phyloP scores from a whole-genome alignment of 1,284 basidiomycete genomes.

The Agroathelia rolfsii region DNA sequence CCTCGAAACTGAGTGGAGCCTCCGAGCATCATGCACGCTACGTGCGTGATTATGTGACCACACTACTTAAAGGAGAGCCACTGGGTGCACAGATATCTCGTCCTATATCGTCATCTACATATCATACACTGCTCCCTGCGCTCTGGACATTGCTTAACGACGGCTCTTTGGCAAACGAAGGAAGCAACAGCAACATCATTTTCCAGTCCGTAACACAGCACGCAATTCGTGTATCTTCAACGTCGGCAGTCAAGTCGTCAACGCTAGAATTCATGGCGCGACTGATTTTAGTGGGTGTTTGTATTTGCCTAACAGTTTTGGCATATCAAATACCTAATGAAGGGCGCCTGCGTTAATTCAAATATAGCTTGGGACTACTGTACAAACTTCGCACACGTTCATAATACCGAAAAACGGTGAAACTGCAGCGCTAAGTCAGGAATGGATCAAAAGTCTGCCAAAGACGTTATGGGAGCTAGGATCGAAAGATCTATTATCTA shows the following conservation, averaged over 20 bases:
- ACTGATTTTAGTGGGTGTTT: constrained; percentile 49
- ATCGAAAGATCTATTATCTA: constrained; percentile 38
- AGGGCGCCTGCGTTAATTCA: constrained; percentile 1
- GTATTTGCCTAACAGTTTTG: too few species aligned
- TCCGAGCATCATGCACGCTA: constrained; percentile 36
- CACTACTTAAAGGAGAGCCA: constrained; percentile 51
- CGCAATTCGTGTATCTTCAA: constrained; percentile 43
- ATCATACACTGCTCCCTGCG: constrained; percentile 67
- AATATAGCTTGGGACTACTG: constrained; percentile 50
- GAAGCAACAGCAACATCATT: constrained; percentile 25
- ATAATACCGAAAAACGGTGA: constrained; percentile 23
- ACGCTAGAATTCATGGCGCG: constrained; percentile 67
- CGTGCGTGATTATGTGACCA: constrained; percentile 63
- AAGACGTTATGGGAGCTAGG: constrained; percentile 80
- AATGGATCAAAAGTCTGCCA: constrained; percentile 65
- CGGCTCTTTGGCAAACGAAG: constrained; percentile 14
- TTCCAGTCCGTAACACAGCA: constrained; percentile 49
- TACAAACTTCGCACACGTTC: constrained; percentile 44
- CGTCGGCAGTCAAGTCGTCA: constrained; percentile 47
- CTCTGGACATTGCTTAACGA: constrained; percentile 73
- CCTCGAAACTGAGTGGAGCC: constrained; percentile 11
- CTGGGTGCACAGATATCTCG: constrained; percentile 29
- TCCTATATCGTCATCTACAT: constrained; percentile 51
- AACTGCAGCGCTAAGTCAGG: constrained; percentile 33
- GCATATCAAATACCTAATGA: too few species aligned